Evolutionary conservation across 202 grass and related monocot genomes (phyloP).

Genomic region (Setaria viridis): DNA sequence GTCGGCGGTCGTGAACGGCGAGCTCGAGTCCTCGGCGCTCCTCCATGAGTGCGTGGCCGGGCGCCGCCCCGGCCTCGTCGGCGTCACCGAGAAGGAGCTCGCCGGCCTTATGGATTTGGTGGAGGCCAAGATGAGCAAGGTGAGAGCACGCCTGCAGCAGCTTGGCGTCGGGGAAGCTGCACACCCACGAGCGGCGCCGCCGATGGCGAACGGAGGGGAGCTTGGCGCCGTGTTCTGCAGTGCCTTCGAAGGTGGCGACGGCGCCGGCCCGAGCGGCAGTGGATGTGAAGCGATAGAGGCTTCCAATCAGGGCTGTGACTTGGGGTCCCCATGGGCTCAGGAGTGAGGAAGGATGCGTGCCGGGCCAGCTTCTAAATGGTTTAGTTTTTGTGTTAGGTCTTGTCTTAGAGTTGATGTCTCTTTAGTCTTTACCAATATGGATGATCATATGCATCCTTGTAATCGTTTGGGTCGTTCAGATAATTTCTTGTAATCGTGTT

Average conservation of each 20-base stretch:
- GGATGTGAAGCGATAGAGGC: not conserved
- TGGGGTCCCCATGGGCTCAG: not conserved
- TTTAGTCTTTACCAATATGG: not conserved
- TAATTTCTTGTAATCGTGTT: not conserved
- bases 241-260: not conserved
- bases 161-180: not conserved
- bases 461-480: not conserved
- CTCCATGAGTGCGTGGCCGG: conserved; percentile 32
- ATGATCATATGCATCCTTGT: not conserved
- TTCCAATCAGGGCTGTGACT: not conserved
- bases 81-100: not conserved
- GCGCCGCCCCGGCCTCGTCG: not conserved
- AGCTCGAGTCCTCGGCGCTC: not conserved
- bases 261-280: not conserved
- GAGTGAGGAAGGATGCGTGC: not conserved
- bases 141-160: conserved; percentile 8
- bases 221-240: not conserved
- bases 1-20: not conserved
- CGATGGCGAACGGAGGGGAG: not conserved
- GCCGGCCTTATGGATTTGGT: not conserved
- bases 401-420: not conserved
- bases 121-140: conserved; percentile 20
- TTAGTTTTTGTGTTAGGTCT: not conserved
- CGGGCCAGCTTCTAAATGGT: not conserved
- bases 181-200: too few relatives aligned